Evolutionary conservation across 2,329 filamentous ascomycete species (phyloP).

Genomic region (Aspergillus felis): DNA sequence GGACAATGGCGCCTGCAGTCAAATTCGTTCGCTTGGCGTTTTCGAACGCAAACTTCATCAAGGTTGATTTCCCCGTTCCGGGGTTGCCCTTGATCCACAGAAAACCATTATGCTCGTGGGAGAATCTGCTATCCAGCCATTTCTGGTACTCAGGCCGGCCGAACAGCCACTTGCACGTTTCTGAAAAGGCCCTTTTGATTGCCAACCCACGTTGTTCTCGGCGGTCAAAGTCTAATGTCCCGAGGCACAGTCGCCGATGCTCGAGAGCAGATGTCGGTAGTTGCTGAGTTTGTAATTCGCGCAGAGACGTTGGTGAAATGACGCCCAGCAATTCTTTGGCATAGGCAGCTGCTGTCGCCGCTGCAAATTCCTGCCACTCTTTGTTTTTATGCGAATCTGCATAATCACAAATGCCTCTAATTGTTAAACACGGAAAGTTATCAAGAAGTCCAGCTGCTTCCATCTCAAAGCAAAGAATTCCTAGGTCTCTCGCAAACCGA

Average conservation of each 20-base stretch:
- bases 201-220: background rate
- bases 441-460: slow-evolving; percentile 1
- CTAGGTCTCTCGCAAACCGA: background rate
- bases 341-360: slow-evolving; percentile 2
- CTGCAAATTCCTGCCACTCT: slow-evolving; percentile 5
- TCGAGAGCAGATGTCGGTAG: no score
- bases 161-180: slow-evolving; percentile 11
- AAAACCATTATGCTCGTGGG: slow-evolving; percentile 18
- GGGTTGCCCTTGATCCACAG: slow-evolving; percentile 41
- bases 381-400: slow-evolving; percentile 7
- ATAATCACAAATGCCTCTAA: slow-evolving; percentile 8
- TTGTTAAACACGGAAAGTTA: background rate
- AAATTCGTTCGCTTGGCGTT: background rate
- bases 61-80: slow-evolving; percentile 42
- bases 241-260: no score
- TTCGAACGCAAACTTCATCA: slow-evolving; percentile 41
- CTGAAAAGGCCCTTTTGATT: slow-evolving; percentile 34
- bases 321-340: slow-evolving; percentile 7
- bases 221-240: no score
- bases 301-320: no score
- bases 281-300: no score
- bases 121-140: slow-evolving; percentile 29
- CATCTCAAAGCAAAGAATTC: slow-evolving; percentile 1
- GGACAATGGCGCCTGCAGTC: slow-evolving; percentile 7
- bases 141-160: slow-evolving; percentile 20